Percentiles rank a stretch among this genome's conserved stretches.
phyloP scores from a whole-genome alignment of 192 early-diverging fungal species.

The Helicostylum pulchrum region DNA sequence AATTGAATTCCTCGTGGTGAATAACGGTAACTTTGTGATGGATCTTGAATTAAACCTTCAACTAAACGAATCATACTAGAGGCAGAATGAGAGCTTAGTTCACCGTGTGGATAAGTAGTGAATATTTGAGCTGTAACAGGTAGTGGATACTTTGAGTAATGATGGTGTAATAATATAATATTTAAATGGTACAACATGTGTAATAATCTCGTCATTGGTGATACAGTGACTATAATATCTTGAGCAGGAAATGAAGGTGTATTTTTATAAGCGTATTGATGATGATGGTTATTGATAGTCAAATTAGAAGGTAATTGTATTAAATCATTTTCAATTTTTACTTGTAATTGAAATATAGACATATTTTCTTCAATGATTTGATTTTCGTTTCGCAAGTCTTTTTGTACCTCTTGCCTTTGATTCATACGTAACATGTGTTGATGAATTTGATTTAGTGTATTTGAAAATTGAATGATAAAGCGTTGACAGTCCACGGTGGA shows the following conservation, averaged over 20 bases:
- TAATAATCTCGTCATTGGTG: constrained; percentile 1
- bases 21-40: constrained; percentile 3
- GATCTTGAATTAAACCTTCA: constrained; percentile 4
- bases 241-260: constrained; percentile 3
- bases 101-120: constrained; percentile 1
- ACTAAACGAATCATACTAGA: constrained; percentile 13
- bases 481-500: neutral
- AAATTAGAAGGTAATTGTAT: neutral
- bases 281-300: neutral
- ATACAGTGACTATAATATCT: neutral
- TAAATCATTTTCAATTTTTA: constrained; percentile 1
- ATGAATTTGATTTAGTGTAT: constrained; percentile 12
- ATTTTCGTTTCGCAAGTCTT: neutral
- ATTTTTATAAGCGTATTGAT: neutral
- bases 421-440: constrained; percentile 5
- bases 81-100: neutral
- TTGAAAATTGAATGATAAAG: neutral
- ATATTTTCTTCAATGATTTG: constrained; percentile 4
- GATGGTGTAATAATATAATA: constrained; percentile 10
- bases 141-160: constrained; percentile 9
- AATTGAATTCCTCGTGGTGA: constrained; percentile 8
- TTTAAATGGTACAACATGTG: constrained; percentile 24
- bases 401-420: constrained; percentile 5
- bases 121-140: neutral
- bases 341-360: constrained; percentile 4